Evolutionary conservation across 2,329 filamentous ascomycete genomes (phyloP), one percentile per base, ranked within the genome.

Genomic region (Aspergillus sergii): DNA sequence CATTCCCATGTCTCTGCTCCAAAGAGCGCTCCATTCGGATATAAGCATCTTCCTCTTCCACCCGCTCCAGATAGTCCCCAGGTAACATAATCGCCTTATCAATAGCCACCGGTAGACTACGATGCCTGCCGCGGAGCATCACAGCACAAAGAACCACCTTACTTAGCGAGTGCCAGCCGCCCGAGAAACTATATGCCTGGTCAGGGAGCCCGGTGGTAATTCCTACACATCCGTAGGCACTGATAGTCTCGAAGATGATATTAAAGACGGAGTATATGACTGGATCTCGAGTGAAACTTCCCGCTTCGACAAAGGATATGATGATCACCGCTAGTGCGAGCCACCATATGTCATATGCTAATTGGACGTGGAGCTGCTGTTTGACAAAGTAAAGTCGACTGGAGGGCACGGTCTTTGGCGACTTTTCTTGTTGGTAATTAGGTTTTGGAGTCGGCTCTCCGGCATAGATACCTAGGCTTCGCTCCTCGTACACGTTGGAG

Each of bases 221-320:
- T 5, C 86, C 86, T 19, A 88, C 85, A 54, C 82, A 84, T 4
- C 84, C 85, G 68, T 88, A 88, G 4, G 69, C 76, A 23, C 73
- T 76, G 28, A 78, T 72, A 26, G 72, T 70, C 58, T 78, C 76
- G 61, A 78, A 78, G 46, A 78, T 70, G 61, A 88, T 80, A 66
- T 85, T 86, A 68, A 88, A 88, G 7, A 86, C 80, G 21, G 82
- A 84, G 71, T 82, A 87, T 41, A 62, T 11, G 74, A 81, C 72
- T 0, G 85, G 84, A 59, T 86, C 80, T 9, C 73, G 71, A 4
- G 83, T 75, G 56, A 86, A 85, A 57, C 85, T 81, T 2, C 76
- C 74, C 1, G 83, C 84, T 72, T 89, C 87, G 61, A 88, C 85
- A 28, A 84, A 80, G 59, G 81, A 81, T 61, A 89, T 86, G 19